Conservation (phyloP, 1,284 basidiomycete genomes). For the Ceratobasidium theobromae region DNA sequence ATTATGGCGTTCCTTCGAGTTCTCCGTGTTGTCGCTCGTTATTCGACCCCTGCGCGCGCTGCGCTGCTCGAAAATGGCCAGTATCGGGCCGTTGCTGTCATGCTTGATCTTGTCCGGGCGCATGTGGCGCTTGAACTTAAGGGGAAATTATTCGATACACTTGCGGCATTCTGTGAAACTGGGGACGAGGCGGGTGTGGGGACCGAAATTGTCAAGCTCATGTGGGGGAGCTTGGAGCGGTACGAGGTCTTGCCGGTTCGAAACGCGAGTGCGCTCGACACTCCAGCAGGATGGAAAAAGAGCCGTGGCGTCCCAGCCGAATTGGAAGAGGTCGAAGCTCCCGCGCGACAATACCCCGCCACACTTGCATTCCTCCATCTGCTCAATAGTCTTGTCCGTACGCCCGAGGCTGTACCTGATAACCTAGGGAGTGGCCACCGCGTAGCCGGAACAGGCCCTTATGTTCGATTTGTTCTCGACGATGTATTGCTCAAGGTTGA, state of each 20-base stretch:
- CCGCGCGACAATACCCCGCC: conserved; percentile 76
- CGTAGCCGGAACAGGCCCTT: conserved; percentile 74
- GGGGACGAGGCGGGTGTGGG: conserved; percentile 65
- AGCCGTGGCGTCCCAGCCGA: conserved; percentile 49
- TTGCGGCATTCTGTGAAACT: conserved; percentile 82
- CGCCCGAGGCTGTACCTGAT: conserved; percentile 76
- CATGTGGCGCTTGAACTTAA: conserved; percentile 90
- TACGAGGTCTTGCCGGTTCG: conserved; percentile 64
- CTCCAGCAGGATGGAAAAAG: conserved; percentile 16
- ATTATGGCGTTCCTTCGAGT: conserved; percentile 81
- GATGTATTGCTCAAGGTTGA: conserved; percentile 67
- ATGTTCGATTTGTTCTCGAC: conserved; percentile 83
- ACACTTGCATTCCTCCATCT: conserved; percentile 87
- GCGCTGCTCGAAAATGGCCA: conserved; percentile 78
- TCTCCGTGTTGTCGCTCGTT: conserved; percentile 73
- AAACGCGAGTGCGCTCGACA: neutral
- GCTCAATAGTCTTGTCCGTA: conserved; percentile 77
- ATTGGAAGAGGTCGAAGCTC: conserved; percentile 82
- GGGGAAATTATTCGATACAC: conserved; percentile 77
- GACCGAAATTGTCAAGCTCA: conserved; percentile 70
- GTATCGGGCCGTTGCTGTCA: conserved; percentile 74
- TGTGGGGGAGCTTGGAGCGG: conserved; percentile 83
- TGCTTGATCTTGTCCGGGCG: conserved; percentile 77
- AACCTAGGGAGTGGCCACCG: conserved; percentile 73
- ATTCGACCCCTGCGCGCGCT: conserved; percentile 77